Evolutionary conservation across 2,329 filamentous ascomycete species (phyloP).

Genomic region (Leptographium galeiforme): DNA sequence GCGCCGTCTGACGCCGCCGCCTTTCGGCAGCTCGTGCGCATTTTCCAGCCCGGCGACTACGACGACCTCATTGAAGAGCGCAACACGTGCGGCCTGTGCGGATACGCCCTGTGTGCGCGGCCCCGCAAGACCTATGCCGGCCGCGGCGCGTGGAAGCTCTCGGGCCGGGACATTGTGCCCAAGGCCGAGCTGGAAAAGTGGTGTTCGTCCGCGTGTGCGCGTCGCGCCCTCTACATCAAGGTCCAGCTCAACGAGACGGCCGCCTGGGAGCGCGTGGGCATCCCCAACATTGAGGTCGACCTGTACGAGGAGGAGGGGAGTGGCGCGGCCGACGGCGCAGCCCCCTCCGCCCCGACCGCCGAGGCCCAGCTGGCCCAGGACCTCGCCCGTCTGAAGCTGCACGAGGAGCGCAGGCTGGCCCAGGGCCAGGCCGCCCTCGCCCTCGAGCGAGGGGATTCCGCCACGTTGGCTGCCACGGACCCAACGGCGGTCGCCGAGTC

Average conservation of each 20-base stretch:
- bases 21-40: conserved; percentile 53
- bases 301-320: conserved; percentile 51
- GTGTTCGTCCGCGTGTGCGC: conserved; percentile 71
- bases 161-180: conserved; percentile 50
- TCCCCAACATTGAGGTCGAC: conserved; percentile 42
- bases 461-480: conserved; percentile 31
- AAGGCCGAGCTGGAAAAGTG: conserved; percentile 67
- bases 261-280: conserved; percentile 64
- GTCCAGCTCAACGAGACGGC: conserved; percentile 78
- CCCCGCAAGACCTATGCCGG: conserved; percentile 43
- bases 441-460: conserved; percentile 33
- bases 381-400: conserved; percentile 28
- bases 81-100: conserved; percentile 70
- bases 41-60: conserved; percentile 81
- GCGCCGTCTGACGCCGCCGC: conserved; percentile 44
- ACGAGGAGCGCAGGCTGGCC: conserved; percentile 26
- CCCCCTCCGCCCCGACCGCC: not conserved
- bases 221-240: conserved; percentile 70
- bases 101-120: conserved; percentile 65
- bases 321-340: conserved; percentile 17
- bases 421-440: conserved; percentile 31
- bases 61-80: conserved; percentile 81
- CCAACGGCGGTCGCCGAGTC: conserved; percentile 28
- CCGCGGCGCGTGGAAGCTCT: conserved; percentile 55
- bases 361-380: conserved; percentile 19